Base-by-base conservation (phyloP, 805 yeast species). In the Ogataea naganishii region DNA sequence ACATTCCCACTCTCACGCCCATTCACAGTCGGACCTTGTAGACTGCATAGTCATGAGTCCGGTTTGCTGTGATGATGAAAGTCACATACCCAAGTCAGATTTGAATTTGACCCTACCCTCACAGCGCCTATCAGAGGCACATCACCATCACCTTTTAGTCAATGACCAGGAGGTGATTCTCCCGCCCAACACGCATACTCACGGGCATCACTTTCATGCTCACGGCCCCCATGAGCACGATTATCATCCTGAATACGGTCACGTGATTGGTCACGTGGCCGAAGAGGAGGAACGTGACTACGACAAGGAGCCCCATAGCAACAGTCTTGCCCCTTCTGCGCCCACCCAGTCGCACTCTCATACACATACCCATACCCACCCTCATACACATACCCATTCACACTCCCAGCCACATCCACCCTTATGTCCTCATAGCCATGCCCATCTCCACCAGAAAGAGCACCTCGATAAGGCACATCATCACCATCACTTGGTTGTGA, bases 61-160 rank as follows among this genome's bases (percentile, higher is more conserved):
- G n/a, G 30, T 27, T 5, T 27, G 30, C 12, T 27, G 30, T 27
- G 30, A 27, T 15, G 24, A 21, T 6, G 24, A 20, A n/a, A n/a
- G n/a, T 20, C 30, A 27, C 22, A 27, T 6, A 6, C 7, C 7
- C n/a, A 11, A 23, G 9, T 13, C 12, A 7, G n/a, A 23, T 15
- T n/a, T n/a, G n/a, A n/a, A n/a, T n/a, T n/a, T n/a, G n/a, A 7
- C 11, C 7, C 11, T 7, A 7, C 12, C 7, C 7, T 7, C 9
- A 23, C n/a, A 7, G 24, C 7, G 7, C 7, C 14, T 15, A 23
- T 13, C 15, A 13, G 15, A 14, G 7, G 7, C n/a, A 7, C 30
- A 27, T 5, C 10, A 14, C 4, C 22, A 26, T 6, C 9, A 15
- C 10, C 26, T 14, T n/a, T 24, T n/a, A 25, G 28, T 25, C 21